Base-by-base conservation (phyloP, 176 grass and related monocot species). In the Triticum turgidum region DNA sequence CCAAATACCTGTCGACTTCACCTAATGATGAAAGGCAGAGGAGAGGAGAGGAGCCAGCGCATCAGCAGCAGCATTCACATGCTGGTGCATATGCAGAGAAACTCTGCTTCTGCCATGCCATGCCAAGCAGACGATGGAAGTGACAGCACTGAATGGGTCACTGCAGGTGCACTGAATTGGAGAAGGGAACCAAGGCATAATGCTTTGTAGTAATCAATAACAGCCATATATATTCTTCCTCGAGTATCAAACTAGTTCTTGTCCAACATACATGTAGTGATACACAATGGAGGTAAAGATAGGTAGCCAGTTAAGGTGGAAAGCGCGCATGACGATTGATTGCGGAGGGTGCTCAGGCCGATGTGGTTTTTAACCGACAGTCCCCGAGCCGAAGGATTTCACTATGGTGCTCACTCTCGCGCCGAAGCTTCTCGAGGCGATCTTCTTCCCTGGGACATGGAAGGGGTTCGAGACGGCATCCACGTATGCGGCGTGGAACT, bases 361-460 rank as follows among this genome's bases (percentile, higher is more conserved):
- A 79, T 69, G 22, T 51, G 9, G 24, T 33, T 80, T 44, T 93
- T 82, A 99, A 80, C 68, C 76, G 37, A 54, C 69, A 79, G 81
- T 90, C 45, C 86, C 87, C 75, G 91, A 86, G 32, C 89, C 85
- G 38, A 97, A 99, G 68, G 92, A 87, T 82, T 94, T 94, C 77
- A 99, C 97, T 1, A 99, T 97, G 66, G 86, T 78, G 81, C 89
- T 88, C 7, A 97, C 92, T 93, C 94, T 93, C 45, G 88, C 85
- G 17, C 90, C 92, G 74, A 99, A 99, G 76, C 85, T 94, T 89
- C 91, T 97, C 21, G 97, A 99, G 35, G 92, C 85, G 35, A 99
- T 97, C 87, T 99, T 99, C 87, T 94, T 99, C 76, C 97, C 97
- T 5, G 97, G 97, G 75, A 99, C 92, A 71, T 99, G 94, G 80